phyloP scores from a whole-genome alignment of 805 yeast genomes.

The Kodamaea laetipori region DNA sequence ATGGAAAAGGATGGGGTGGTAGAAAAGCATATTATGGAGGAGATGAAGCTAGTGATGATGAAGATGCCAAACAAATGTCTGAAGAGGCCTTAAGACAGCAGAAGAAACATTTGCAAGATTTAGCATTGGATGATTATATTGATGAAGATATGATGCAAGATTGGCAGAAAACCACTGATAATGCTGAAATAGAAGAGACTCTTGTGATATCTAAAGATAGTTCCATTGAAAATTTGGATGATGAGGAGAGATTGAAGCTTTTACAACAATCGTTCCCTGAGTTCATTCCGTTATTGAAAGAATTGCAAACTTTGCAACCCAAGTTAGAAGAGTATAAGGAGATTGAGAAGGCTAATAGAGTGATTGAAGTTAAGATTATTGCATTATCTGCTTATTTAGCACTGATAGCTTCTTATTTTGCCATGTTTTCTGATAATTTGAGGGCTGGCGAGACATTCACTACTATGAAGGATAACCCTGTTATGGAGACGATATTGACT shows the following conservation, averaged over 20 bases:
- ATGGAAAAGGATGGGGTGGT: slow-evolving; percentile 45
- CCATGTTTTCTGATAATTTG: slow-evolving; percentile 63
- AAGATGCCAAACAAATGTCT: slow-evolving; percentile 74
- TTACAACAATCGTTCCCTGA: slow-evolving; percentile 77
- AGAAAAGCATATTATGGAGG: slow-evolving; percentile 52
- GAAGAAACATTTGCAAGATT: slow-evolving; percentile 67
- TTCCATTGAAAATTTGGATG: slow-evolving; percentile 41
- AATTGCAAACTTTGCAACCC: slow-evolving; percentile 48
- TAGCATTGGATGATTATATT: slow-evolving; percentile 54
- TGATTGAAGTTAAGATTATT: slow-evolving; percentile 53
- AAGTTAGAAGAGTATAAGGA: slow-evolving; percentile 24
- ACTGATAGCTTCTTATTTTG: slow-evolving; percentile 74
- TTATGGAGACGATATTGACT: slow-evolving; percentile 83
- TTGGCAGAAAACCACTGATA: slow-evolving; percentile 68
- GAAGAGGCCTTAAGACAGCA: slow-evolving; percentile 88
- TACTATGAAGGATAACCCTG: slow-evolving; percentile 79
- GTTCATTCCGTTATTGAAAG: slow-evolving; percentile 73
- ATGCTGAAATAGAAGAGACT: slow-evolving; percentile 25
- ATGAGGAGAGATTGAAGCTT: slow-evolving; percentile 53
- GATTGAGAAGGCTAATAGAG: slow-evolving; percentile 29
- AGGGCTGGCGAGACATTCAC: slow-evolving; percentile 53
- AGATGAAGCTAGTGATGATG: slow-evolving; percentile 70
- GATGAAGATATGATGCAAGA: slow-evolving; percentile 80
- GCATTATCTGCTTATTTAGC: slow-evolving; percentile 83
- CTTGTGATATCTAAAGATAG: slow-evolving; percentile 19